Evolutionary conservation across 176 grass and related monocot species (phyloP).

Genomic region (Oryza australiensis): DNA sequence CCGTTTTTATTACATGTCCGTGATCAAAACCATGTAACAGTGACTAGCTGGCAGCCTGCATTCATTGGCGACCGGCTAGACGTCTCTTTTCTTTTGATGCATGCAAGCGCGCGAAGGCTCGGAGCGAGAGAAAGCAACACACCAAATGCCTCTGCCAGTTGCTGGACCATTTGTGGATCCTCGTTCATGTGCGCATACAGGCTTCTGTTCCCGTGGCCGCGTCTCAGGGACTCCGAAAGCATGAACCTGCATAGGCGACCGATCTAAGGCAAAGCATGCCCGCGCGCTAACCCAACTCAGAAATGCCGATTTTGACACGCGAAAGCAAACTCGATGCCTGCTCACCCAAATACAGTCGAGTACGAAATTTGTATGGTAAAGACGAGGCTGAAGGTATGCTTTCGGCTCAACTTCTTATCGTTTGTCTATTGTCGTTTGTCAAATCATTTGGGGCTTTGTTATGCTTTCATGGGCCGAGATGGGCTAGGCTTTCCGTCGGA

Average conservation of each 20-base stretch:
- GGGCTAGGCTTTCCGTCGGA: conserved; percentile 28
- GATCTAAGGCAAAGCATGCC: neutral
- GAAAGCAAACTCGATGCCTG: neutral
- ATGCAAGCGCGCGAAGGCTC: too few species aligned
- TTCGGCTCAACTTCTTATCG: neutral
- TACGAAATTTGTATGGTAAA: neutral
- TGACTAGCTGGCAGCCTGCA: too few species aligned
- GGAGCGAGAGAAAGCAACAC: too few species aligned
- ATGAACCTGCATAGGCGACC: neutral
- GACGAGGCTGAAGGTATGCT: neutral
- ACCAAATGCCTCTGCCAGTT: neutral
- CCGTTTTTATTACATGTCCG: too few species aligned
- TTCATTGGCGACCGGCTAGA: too few species aligned
- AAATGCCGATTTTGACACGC: conserved; percentile 13
- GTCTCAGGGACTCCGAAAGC: too few species aligned
- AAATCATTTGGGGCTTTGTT: neutral
- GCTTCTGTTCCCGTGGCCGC: too few species aligned
- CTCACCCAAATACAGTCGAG: neutral
- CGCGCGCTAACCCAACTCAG: neutral
- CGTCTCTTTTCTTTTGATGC: too few species aligned
- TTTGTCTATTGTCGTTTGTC: conserved; percentile 8
- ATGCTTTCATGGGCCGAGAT: conserved; percentile 24
- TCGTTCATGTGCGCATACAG: neutral
- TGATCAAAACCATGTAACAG: too few species aligned
- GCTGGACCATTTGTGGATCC: too few species aligned